Base-by-base conservation (phyloP, 106 monocot species). In the Dioscorea zingiberensis region DNA sequence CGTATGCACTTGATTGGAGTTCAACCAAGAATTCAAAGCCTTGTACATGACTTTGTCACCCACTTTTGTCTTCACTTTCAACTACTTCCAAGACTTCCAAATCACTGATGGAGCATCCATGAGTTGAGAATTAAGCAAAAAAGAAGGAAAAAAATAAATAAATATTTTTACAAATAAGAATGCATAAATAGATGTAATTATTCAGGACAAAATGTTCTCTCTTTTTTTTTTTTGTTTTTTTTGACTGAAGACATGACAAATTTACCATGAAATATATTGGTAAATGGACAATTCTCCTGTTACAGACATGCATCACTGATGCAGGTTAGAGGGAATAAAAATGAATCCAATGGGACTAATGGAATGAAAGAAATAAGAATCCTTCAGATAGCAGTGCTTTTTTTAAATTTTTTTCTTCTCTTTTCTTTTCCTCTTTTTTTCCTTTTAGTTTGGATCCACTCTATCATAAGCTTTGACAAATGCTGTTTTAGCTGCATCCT, bases 241-340 rank as follows among this genome's bases (percentile, higher is more conserved):
- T 18, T 51, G n/a, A n/a, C n/a, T n/a, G n/a, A n/a, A 72, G 48
- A 44, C 58, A 68, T 63, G 21, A 68, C 23, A 57, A 59, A 70
- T 81, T 81, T 72, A 81, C 81, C 81, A 72, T 68, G 61, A 68
- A 81, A 81, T 76, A 76, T 25, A 32, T 59, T 68, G 76, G 81
- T 72, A 81, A 81, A 76, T 68, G 58, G 59, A 58, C 26, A 51
- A 74, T 32, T 30, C 26, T 48, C 67, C 67, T 74, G 74, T 70
- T 74, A 80, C 80, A 74, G 58, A 69, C 66, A 48, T 70, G 69
- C 47, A 46, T 58, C 57, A 38, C 25, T 46, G 25, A 64, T 64
- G 51, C 65, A 54, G 19, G 64, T 70, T 64, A 70, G 65, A 66
- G 58, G 29, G 55, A 69, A 69, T 76, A 23, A 51, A 51, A 76